A percentile compares a stretch with the other conserved stretches of the same genome.
These are phyloP conservation scores for Grifola frondosa DNA, from an alignment of 1,284 basidiomycete genomes.

Conservation along the genomic window DNA sequence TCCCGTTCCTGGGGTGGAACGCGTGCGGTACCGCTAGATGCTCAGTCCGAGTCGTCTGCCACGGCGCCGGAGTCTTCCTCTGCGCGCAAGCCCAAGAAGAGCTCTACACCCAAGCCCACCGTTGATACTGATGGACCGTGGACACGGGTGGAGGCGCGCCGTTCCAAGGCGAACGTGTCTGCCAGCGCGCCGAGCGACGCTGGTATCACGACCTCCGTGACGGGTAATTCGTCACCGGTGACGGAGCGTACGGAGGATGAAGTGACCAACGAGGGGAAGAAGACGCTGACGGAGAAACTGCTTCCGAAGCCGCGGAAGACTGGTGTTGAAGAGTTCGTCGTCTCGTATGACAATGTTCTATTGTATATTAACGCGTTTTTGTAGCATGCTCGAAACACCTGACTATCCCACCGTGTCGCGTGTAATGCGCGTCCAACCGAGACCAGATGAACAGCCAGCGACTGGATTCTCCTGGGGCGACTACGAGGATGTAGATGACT, in stretches of 20 bases:
- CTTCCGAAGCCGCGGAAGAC: conserved; percentile 60
- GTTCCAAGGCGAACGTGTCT: conserved; percentile 7
- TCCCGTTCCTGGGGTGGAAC: conserved; percentile 8
- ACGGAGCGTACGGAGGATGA: conserved; percentile 45
- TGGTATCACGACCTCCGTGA: conserved; percentile 49
- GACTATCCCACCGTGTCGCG: conserved; percentile 55
- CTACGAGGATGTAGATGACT: conserved; percentile 65
- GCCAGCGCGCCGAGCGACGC: conserved; percentile 46
- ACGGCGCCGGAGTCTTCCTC: conserved; percentile 31
- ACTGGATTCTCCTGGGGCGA: conserved; percentile 71
- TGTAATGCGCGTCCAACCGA: conserved; percentile 62
- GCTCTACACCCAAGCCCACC: conserved; percentile 18
- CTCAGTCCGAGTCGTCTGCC: conserved; percentile 34
- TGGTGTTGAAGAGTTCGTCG: conserved; percentile 65
- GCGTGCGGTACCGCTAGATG: conserved; percentile 16
- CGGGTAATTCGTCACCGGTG: conserved; percentile 53
- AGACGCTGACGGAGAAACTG: conserved; percentile 58
- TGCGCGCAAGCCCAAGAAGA: conserved; percentile 25
- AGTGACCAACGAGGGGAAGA: conserved; percentile 28
- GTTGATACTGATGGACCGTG: conserved; percentile 49
- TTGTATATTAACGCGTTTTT: conserved; percentile 3
- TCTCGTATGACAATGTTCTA: conserved; percentile 2
- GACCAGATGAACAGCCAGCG: conserved; percentile 54
- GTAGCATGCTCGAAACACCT: conserved; percentile 61
- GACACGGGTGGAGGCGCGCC: conserved; percentile 47